Evolutionary conservation across 2,329 filamentous ascomycete species (phyloP).

Genomic region (Aotearoamyces nothofagi): DNA sequence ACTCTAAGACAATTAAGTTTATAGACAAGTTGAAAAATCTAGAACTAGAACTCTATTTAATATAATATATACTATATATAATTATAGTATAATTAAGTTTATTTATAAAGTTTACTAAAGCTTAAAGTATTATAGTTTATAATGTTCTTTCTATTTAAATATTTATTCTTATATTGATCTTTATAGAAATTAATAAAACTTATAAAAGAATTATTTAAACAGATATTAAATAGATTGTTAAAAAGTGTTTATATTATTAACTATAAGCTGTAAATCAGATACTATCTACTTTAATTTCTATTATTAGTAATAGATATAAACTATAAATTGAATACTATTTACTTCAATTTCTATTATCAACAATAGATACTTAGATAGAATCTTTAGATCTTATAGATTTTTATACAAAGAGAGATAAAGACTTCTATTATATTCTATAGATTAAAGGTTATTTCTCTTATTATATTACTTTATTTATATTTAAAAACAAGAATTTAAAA

Average conservation of each 20-base stretch:
- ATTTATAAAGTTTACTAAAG: too few species aligned
- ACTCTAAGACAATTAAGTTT: conserved; percentile 1
- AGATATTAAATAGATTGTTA: too few species aligned
- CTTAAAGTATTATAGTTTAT: neutral
- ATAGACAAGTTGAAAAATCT: neutral
- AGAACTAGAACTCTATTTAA: neutral
- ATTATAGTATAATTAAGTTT: neutral
- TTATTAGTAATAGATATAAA: too few species aligned
- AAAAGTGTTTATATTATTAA: too few species aligned
- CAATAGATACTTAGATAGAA: neutral
- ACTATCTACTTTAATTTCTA: too few species aligned
- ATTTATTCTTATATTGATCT: neutral
- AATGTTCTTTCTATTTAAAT: neutral
- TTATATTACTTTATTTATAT: neutral
- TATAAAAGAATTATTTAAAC: neutral
- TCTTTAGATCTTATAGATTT: neutral
- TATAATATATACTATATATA: neutral
- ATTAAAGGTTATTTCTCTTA: conserved; percentile 1
- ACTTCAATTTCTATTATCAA: too few species aligned
- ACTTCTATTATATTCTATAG: too few species aligned
- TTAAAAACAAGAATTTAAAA: neutral
- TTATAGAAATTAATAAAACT: conserved; percentile 1
- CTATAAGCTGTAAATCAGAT: too few species aligned
- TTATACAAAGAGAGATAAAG: neutral
- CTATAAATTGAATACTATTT: too few species aligned